These are phyloP conservation scores for Pseudozyma hubeiensis DNA, from an alignment of 1,284 basidiomycete species.

Conservation along the genomic window DNA sequence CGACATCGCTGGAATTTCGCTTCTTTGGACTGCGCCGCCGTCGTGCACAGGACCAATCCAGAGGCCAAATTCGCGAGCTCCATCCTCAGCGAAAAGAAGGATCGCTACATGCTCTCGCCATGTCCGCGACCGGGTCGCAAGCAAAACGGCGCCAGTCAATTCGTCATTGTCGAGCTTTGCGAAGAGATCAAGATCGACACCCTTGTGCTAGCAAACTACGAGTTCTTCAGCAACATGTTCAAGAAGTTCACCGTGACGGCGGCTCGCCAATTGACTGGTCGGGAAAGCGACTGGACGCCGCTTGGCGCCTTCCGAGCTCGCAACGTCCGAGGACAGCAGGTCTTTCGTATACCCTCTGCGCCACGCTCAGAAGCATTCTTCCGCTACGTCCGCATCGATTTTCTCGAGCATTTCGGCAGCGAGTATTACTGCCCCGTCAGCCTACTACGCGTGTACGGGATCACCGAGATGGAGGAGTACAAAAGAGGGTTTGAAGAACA, in stretches of 20 bases:
- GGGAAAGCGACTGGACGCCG: slow-evolving; percentile 74
- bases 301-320: slow-evolving; percentile 82
- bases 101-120: slow-evolving; percentile 96
- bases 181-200: slow-evolving; percentile 97
- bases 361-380: slow-evolving; percentile 54
- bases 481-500: slow-evolving; percentile 79
- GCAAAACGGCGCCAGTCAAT: slow-evolving; percentile 73
- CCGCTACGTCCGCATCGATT: slow-evolving; percentile 92
- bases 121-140: slow-evolving; percentile 72
- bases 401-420: slow-evolving; percentile 90
- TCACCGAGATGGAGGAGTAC: slow-evolving; percentile 96
- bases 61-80: slow-evolving; percentile 84
- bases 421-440: slow-evolving; percentile 97
- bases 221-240: slow-evolving; percentile 98
- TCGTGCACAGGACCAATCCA: slow-evolving; percentile 85
- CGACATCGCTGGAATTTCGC: slow-evolving; percentile 85
- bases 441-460: slow-evolving; percentile 90
- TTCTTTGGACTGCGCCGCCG: slow-evolving; percentile 89
- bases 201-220: slow-evolving; percentile 93
- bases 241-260: slow-evolving; percentile 89
- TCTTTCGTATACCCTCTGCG: slow-evolving; percentile 48
- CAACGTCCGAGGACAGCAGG: slow-evolving; percentile 90
- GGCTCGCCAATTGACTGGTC: slow-evolving; percentile 79
- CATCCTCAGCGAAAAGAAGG: slow-evolving; percentile 88
- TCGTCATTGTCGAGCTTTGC: slow-evolving; percentile 93